Base-by-base conservation (phyloP, 73 alveolate species). In the Uronychia setigera region DNA sequence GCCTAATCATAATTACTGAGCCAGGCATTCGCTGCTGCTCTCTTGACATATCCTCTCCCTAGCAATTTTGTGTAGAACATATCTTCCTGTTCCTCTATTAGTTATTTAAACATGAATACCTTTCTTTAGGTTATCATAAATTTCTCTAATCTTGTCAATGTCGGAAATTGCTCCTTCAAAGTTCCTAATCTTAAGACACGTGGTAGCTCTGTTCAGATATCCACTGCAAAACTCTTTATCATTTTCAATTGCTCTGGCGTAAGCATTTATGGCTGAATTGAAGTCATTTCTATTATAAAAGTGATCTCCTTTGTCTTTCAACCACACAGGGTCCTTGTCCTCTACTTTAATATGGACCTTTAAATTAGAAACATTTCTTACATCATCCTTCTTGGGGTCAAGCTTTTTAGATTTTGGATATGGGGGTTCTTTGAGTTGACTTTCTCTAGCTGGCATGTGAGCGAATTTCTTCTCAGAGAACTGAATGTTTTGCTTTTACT, bases 261-360 rank as follows among this genome's bases (percentile, higher is more conserved):
- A 96, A 31, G 99, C 99, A 92, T 95, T 96, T 31, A 92, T 84
- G 1, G 98, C 98, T 33, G 97, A 89, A 78, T 86, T 76, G 87
- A 82, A 96, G 86, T 96, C 99, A 77, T 96, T 93, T 33, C 95
- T 85, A 25, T 93, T 93, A 79, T 86, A 95, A 84, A 96, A 95
- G 82, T 95, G 97, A 93, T 96, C 98, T 29, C 98, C 99, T 87
- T 91, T 96, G 87, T 96, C 98, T 85, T 96, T 96, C 34, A 97
- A 93, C 98, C 97, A 96, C 30, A 96, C 88, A 32, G 99, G 99
- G 76, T 95, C 96, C 80, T 91, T 88, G 77, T 96, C 99, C 59
- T 96, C 98, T 0, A 95, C 92, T 80, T 93, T 97, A 80, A 95
- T 91, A 85, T 88, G 89, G 59, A 86, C 92, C 67, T 46, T 11